Evolutionary conservation across 2,329 filamentous ascomycete genomes (phyloP), one percentile per base, ranked within the genome.

Genomic region (Neonectria neomacrospora): DNA sequence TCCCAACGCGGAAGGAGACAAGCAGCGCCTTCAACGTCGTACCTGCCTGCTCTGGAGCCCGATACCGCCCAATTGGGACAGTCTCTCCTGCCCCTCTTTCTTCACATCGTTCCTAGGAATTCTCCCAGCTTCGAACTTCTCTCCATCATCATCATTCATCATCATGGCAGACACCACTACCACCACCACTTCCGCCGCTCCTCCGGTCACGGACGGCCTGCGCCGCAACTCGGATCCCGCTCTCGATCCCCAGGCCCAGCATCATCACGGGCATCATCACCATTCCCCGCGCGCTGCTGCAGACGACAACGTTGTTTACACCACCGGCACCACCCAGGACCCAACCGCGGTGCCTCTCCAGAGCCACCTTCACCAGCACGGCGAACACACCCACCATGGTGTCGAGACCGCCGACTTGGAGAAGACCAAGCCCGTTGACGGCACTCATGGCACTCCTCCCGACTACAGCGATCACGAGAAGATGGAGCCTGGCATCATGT

Each of bases 251-350:
- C 65, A 73, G 14, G 74, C 81, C 70, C 81, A 83, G 72, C 82
- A 82, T 58, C 74, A 71, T 12, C 83, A 85, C 69, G 66, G 73
- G 20, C 82, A 84, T 69, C 68, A 76, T 26, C 76, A 83, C 69
- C 82, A 84, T 71, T 77, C 77, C 39, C 64, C 76, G 61, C 67
- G 79, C 64, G 67, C 77, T 39, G 68, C 77, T 41, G 67, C 75
- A 52, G 67, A 75, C 47, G 66, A 78, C 55, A 80, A 86, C 54
- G 78, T 83, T 39, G 76, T 82, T 45, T 87, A 87, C 70, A 79
- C 83, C 37, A 79, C 78, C 53, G 80, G 78, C 48, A 80, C 74
- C 23, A 78, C 75, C 14, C 68, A 77, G 11, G 75, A 84, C 67
- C 71, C 73, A 5, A 58, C 65, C 20, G 59, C 70, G 70, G 80